These are phyloP conservation scores for Pseudozyma flocculosa DNA, from an alignment of 1,284 basidiomycete species.

Conservation along the genomic window DNA sequence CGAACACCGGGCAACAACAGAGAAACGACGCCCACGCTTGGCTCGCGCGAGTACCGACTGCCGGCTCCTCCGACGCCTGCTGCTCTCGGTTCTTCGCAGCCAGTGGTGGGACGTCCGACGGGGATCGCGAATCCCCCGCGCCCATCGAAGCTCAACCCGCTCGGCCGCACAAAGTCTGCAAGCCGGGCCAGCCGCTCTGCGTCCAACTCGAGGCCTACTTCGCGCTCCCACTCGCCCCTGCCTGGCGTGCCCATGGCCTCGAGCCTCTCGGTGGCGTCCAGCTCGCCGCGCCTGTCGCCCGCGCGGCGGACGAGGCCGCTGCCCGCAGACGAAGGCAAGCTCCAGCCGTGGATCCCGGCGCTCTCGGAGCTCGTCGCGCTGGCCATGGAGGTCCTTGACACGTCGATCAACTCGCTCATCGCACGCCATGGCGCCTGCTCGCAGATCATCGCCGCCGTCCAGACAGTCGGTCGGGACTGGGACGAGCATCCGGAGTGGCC, in stretches of 20 bases:
- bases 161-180: constrained; percentile 27
- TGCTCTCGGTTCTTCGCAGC: constrained; percentile 14
- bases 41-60: constrained; percentile 32
- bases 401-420: constrained; percentile 80
- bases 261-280: constrained; percentile 41
- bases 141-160: constrained; percentile 32
- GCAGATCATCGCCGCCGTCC: constrained; percentile 82
- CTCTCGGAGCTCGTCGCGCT: constrained; percentile 90
- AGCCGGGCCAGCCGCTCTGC: constrained; percentile 37
- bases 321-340: constrained; percentile 29
- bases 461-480: constrained; percentile 89
- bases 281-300: constrained; percentile 46
- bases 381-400: constrained; percentile 91
- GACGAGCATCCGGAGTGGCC: constrained; percentile 98
- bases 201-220: constrained; percentile 89
- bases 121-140: constrained; percentile 18
- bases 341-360: constrained; percentile 66
- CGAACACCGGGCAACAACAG: too few species aligned
- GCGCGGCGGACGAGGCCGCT: constrained; percentile 35
- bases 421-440: constrained; percentile 81
- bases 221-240: constrained; percentile 89
- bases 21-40: too few species aligned
- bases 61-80: constrained; percentile 33
- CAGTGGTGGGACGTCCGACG: neutral
- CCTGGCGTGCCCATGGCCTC: constrained; percentile 61